Evolutionary conservation across 148 eudicot species (phyloP).

Genomic region (Mesembryanthemum crystallinum): DNA sequence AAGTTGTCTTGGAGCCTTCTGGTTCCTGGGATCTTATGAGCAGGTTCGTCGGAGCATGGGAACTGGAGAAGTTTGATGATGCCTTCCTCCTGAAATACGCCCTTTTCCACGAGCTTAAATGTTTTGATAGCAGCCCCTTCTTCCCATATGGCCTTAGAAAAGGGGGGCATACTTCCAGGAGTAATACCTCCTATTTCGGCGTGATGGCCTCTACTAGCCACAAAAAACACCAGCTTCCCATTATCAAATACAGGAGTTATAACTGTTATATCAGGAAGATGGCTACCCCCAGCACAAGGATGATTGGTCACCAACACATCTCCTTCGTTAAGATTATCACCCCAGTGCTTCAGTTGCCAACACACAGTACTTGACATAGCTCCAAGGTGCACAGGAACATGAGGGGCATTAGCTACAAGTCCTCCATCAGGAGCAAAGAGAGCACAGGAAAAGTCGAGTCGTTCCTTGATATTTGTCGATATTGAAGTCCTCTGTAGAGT

Average conservation of each 20-base stretch:
- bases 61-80: constrained; percentile 66
- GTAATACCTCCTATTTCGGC: constrained; percentile 98
- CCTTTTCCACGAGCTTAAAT: constrained; percentile 95
- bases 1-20: constrained; percentile 91
- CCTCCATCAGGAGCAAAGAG: constrained; percentile 97
- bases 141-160: constrained; percentile 91
- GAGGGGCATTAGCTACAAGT: constrained; percentile 96
- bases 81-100: constrained; percentile 87
- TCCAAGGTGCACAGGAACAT: constrained; percentile 97
- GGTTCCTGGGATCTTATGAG: constrained; percentile 70
- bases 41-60: constrained; percentile 58
- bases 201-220: constrained; percentile 98
- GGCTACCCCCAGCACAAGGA: constrained; percentile 97
- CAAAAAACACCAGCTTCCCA: constrained; percentile 76
- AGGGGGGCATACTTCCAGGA: constrained; percentile 99
- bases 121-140: constrained; percentile 99
- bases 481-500: constrained; percentile 95
- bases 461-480: constrained; percentile 93
- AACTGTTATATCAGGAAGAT: constrained; percentile 94
- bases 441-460: constrained; percentile 95
- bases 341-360: constrained; percentile 93
- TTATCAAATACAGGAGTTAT: constrained; percentile 83
- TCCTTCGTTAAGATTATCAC: constrained; percentile 71
- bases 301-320: constrained; percentile 93
- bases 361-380: constrained; percentile 97